phyloP scores from a whole-genome alignment of 495 filamentous ascomycete species.

The Neurospora sp. region DNA sequence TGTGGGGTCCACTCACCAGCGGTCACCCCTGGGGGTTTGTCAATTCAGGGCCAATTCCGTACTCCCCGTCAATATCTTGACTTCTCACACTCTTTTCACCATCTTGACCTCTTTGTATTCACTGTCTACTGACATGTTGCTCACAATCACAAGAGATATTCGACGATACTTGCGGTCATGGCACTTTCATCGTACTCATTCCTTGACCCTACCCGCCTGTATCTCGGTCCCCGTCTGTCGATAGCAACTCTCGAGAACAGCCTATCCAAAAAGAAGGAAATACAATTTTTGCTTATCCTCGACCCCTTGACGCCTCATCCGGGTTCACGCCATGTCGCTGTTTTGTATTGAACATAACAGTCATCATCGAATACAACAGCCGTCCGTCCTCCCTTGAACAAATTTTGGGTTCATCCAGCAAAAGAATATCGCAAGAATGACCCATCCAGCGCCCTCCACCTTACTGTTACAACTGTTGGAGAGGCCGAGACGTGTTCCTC shows the following conservation, averaged over 20 bases:
- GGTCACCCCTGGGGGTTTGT: not conserved
- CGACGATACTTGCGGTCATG: no score
- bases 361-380: not conserved
- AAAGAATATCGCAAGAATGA: not conserved
- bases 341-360: not conserved
- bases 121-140: no score
- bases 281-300: not conserved
- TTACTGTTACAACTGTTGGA: not conserved
- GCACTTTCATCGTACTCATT: no score
- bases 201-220: no score
- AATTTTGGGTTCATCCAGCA: no score
- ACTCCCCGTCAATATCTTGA: not conserved
- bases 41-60: not conserved
- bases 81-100: no score
- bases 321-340: not conserved
- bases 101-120: not conserved
- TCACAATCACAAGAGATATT: no score
- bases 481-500: not conserved
- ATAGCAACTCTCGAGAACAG: no score
- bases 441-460: no score
- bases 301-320: not conserved
- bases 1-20: not conserved
- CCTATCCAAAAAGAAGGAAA: not conserved
- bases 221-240: no score
- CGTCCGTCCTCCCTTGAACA: not conserved